Evolutionary conservation across 1,284 basidiomycete species (phyloP), one percentile per base, ranked within the genome.

Genomic region (Boletus hoseneyae): DNA sequence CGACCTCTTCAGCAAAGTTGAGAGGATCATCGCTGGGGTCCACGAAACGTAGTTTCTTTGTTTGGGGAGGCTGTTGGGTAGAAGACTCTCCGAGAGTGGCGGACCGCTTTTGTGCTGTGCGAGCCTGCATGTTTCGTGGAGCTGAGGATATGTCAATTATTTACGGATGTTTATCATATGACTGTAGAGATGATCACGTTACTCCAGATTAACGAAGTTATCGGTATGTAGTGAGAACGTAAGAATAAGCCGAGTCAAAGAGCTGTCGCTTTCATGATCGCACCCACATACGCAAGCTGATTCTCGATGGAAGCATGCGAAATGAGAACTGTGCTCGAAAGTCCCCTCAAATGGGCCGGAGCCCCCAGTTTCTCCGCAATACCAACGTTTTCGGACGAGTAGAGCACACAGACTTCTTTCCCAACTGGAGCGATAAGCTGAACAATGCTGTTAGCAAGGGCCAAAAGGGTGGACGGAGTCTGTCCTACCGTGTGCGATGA

Each of bases 1-100:
- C 85, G 34, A 91, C 80, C 64, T 90, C 73, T 62, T 88, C 82
- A 36, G 82, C 84, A 67, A 91, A 91, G 57, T 80, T 79, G 30
- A 72, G 70, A 3, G 87, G 83, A 59, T 90, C 87, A 29, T 90
- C 87, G 27, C 71, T 70, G 2, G 90, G 87, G 33, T 91, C 87
- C 29, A 84, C 78, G 57, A 93, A 90, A 39, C 91, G 85, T 13
- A 89, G 87, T 58, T 90, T 90, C 69, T 93, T 94, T 3, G 72
- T 61, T 4, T 56, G 50, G 7, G 61, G 50, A 33, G 47, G 55
- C 25, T 56, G 50, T n/a, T 50, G 56, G 19, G 51, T 41, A 8
- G 58, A 62, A n/a, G 68, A 54, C 42, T 78, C 74, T 1, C 67
- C 71, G 11, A 74, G 71, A 6, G 66, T 64, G 50, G 80, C 82